Conservation (phyloP, 2,329 filamentous ascomycete genomes). For the Hymenoscyphus infarciens region DNA sequence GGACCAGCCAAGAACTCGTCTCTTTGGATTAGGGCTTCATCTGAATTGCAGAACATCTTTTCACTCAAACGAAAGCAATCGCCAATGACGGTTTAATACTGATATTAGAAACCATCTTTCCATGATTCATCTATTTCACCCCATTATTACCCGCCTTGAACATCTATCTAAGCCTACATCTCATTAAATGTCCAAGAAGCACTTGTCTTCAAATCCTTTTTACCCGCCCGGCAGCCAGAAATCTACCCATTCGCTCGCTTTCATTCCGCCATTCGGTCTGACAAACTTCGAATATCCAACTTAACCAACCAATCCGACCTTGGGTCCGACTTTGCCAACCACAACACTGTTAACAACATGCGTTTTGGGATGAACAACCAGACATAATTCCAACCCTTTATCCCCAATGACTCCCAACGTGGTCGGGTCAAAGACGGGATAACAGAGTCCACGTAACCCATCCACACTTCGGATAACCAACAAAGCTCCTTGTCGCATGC, state of each 20-base stretch:
- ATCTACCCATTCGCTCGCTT: background rate
- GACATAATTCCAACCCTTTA: conserved; percentile 37
- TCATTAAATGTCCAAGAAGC: too few species aligned
- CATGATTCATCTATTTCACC: too few species aligned
- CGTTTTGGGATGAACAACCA: conserved; percentile 46
- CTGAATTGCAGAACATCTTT: too few species aligned
- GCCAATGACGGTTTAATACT: too few species aligned
- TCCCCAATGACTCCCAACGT: conserved; percentile 31
- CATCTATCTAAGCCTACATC: too few species aligned
- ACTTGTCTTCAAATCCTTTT: too few species aligned
- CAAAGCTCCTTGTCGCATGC: conserved; percentile 42
- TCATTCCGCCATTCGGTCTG: background rate
- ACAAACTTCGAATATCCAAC: background rate
- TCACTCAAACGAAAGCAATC: too few species aligned
- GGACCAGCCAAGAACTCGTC: too few species aligned
- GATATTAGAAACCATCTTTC: too few species aligned
- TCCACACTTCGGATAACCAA: conserved; percentile 45
- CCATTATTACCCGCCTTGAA: too few species aligned
- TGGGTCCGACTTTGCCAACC: conserved; percentile 33
- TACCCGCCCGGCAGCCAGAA: too few species aligned
- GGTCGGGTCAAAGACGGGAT: conserved; percentile 44
- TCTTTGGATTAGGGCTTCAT: too few species aligned
- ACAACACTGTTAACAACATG: conserved; percentile 49
- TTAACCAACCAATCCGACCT: background rate
- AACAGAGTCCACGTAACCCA: conserved; percentile 44